Percentiles rank a stretch among this genome's conserved stretches.
Conservation (phyloP, 1,284 basidiomycete species). For the Microbotryomycetes sp. region DNA sequence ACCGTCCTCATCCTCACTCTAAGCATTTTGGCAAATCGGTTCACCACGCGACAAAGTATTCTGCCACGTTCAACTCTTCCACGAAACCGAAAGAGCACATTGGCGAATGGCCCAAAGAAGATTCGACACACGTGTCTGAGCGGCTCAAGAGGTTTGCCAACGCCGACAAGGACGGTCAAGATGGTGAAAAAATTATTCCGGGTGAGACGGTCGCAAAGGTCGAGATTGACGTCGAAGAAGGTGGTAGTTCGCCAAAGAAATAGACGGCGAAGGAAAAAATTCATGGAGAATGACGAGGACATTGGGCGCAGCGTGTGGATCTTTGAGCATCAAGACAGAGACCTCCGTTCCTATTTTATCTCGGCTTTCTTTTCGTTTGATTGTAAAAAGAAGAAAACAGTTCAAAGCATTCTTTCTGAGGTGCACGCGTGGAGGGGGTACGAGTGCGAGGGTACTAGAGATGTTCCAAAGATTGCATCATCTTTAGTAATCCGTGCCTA, state of each 20-base stretch:
- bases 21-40: constrained; percentile 16
- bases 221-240: constrained; percentile 11
- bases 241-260: not conserved
- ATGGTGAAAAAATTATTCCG: constrained; percentile 25
- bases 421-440: no score
- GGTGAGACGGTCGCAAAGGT: constrained; percentile 14
- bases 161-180: not conserved
- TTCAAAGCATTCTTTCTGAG: no score
- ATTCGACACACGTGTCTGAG: constrained; percentile 28
- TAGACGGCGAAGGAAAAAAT: no score
- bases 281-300: no score
- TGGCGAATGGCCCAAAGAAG: constrained; percentile 27
- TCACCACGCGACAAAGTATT: constrained; percentile 3
- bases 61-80: not conserved
- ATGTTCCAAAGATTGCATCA: no score
- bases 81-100: constrained; percentile 5
- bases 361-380: no score
- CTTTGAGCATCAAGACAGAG: no score
- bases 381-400: no score
- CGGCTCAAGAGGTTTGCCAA: constrained; percentile 29
- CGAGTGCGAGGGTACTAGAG: no score
- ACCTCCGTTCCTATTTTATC: no score
- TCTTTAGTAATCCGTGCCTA: no score
- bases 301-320: no score
- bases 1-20: constrained; percentile 43